Evolutionary conservation across 108 stramenopile species (phyloP).

Genomic region (Cyclotella choctawhatcheeana): DNA sequence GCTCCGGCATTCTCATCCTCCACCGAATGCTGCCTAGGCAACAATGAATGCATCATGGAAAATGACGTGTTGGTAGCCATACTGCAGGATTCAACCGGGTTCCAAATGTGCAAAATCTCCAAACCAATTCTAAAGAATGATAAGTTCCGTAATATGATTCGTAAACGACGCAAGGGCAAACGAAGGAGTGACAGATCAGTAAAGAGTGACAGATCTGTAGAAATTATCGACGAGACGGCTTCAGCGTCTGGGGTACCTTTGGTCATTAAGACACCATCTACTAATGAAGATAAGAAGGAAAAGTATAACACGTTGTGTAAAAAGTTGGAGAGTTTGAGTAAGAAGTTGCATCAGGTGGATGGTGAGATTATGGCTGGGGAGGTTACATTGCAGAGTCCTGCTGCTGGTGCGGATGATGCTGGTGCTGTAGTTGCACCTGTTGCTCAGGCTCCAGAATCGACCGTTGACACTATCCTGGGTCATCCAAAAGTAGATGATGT

Average conservation of each 20-base stretch:
- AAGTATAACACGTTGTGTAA: slow-evolving; percentile 27
- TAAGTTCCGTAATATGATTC: slow-evolving; percentile 50
- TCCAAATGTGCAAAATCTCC: slow-evolving; percentile 47
- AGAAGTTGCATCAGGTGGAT: slow-evolving; percentile 48
- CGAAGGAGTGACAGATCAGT: not conserved
- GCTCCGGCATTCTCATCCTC: slow-evolving; percentile 19
- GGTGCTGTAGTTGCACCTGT: not conserved
- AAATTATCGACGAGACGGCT: not conserved
- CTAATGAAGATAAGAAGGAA: slow-evolving; percentile 8
- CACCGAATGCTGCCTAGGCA: not conserved
- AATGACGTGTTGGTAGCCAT: slow-evolving; percentile 49
- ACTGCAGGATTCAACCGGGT: slow-evolving; percentile 31
- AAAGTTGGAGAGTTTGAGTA: slow-evolving; percentile 40
- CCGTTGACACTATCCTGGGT: not conserved
- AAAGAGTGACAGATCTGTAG: not conserved
- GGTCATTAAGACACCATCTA: not conserved
- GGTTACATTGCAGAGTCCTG: not conserved
- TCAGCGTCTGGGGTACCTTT: not conserved
- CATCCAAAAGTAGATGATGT: not conserved
- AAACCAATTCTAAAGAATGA: slow-evolving; percentile 49
- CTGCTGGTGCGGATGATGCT: slow-evolving; percentile 1
- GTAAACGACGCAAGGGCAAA: slow-evolving; percentile 15
- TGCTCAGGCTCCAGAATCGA: not conserved
- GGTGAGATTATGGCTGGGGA: slow-evolving; percentile 19
- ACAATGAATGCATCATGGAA: slow-evolving; percentile 25